Conservation (phyloP, 23 red algal genomes). For the Pyropia yezoensis region DNA sequence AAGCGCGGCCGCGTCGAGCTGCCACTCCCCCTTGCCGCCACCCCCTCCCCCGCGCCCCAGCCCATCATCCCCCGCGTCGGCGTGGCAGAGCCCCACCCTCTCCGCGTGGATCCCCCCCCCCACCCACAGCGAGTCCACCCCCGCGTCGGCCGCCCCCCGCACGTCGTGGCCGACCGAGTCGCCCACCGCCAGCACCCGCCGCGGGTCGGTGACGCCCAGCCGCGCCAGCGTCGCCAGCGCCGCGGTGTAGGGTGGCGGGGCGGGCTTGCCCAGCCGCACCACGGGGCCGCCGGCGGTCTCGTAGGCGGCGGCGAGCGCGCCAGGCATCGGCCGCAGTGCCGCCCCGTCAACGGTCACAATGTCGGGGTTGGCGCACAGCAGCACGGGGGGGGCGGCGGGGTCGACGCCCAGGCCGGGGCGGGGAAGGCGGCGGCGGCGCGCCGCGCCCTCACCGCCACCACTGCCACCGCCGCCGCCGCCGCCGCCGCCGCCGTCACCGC, state of each 20-base stretch:
- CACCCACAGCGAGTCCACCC: slow-evolving; percentile 47
- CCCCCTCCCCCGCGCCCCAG: neutral
- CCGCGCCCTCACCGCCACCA: slow-evolving; percentile 9
- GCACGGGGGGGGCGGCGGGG: slow-evolving; percentile 7
- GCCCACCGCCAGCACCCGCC: slow-evolving; percentile 41
- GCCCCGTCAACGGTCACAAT: slow-evolving; percentile 75
- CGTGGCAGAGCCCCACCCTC: slow-evolving; percentile 17
- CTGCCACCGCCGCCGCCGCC: slow-evolving; percentile 25
- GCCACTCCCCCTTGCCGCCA: neutral
- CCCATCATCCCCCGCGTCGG: slow-evolving; percentile 4
- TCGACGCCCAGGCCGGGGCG: slow-evolving; percentile 10
- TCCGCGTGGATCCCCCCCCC: slow-evolving; percentile 72
- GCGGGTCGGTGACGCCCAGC: neutral
- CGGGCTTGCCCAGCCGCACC: slow-evolving; percentile 61
- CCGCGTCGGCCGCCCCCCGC: slow-evolving; percentile 29
- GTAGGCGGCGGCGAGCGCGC: slow-evolving; percentile 47
- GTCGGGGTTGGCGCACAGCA: slow-evolving; percentile 80
- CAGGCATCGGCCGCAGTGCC: slow-evolving; percentile 53
- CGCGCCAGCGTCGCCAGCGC: slow-evolving; percentile 8
- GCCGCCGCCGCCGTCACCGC: slow-evolving; percentile 50
- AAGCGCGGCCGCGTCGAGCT: slow-evolving; percentile 7
- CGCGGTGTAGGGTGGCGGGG: slow-evolving; percentile 23
- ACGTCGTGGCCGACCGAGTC: slow-evolving; percentile 72
- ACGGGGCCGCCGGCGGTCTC: slow-evolving; percentile 36
- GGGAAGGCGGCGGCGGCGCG: slow-evolving; percentile 2